phyloP scores from a whole-genome alignment of 805 yeast species.

The Starmerella cellae region DNA sequence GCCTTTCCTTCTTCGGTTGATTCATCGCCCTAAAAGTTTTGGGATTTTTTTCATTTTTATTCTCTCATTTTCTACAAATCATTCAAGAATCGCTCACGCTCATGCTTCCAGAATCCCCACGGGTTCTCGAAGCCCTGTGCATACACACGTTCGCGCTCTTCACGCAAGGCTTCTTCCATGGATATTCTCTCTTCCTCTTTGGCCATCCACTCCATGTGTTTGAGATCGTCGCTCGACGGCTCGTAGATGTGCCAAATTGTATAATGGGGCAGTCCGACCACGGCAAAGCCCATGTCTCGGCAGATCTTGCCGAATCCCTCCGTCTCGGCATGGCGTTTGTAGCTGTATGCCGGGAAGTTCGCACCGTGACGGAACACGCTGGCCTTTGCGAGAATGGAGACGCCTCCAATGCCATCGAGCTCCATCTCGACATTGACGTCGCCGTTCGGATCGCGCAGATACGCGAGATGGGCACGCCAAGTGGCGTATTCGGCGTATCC shows the following conservation, averaged over 20 bases:
- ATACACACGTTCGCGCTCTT: constrained; percentile 39
- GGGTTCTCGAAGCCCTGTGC: constrained; percentile 67
- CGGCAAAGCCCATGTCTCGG: constrained; percentile 74
- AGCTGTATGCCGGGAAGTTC: constrained; percentile 93
- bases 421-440: constrained; percentile 88
- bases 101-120: constrained; percentile 57
- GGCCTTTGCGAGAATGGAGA: constrained; percentile 79
- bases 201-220: constrained; percentile 43
- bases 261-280: constrained; percentile 87
- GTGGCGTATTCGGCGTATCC: constrained; percentile 96
- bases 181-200: constrained; percentile 31
- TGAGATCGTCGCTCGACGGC: constrained; percentile 85
- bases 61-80: no score
- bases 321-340: constrained; percentile 92
- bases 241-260: constrained; percentile 96
- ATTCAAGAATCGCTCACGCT: constrained; percentile 48
- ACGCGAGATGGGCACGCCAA: constrained; percentile 95
- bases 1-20: no score
- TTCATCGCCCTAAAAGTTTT: no score
- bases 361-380: constrained; percentile 75
- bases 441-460: constrained; percentile 86
- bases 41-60: no score
- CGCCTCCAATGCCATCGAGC: constrained; percentile 96
- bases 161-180: constrained; percentile 26
- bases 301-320: constrained; percentile 93